phyloP scores from a whole-genome alignment of 345 rosid genomes.

The Viola odorata region DNA sequence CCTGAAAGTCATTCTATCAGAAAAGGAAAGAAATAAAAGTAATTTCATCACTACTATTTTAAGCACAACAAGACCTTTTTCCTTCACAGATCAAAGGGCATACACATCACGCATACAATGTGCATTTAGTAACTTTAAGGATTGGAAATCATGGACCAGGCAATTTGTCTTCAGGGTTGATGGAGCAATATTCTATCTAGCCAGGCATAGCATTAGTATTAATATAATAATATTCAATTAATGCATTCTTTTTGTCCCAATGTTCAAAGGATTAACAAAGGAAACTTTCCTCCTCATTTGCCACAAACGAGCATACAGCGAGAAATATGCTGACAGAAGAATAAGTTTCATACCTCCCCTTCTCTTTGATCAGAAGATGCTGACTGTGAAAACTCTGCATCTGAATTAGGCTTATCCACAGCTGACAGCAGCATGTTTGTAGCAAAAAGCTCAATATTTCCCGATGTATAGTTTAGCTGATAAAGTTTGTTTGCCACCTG shows the following conservation, averaged over 20 bases:
- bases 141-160: too few relatives aligned
- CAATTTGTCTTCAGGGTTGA: background rate
- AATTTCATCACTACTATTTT: background rate
- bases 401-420: slow-evolving; percentile 44
- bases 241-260: too few relatives aligned
- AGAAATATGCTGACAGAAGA: background rate
- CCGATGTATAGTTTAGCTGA: slow-evolving; percentile 66
- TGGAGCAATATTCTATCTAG: background rate
- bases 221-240: too few relatives aligned
- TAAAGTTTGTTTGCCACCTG: slow-evolving; percentile 96
- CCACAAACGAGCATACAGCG: background rate
- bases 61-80: background rate
- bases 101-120: too few relatives aligned
- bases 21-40: slow-evolving; percentile 1
- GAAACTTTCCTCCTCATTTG: slow-evolving; percentile 2
- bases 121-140: too few relatives aligned
- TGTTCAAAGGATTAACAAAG: background rate
- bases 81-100: background rate
- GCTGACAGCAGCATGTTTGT: slow-evolving; percentile 65
- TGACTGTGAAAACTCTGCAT: slow-evolving; percentile 35
- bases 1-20: slow-evolving; percentile 37
- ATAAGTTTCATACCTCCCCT: slow-evolving; percentile 46
- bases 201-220: background rate
- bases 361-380: slow-evolving; percentile 45
- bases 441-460: slow-evolving; percentile 78